phyloP scores from a whole-genome alignment of 176 grass and related monocot species.

The Avena sativa region DNA sequence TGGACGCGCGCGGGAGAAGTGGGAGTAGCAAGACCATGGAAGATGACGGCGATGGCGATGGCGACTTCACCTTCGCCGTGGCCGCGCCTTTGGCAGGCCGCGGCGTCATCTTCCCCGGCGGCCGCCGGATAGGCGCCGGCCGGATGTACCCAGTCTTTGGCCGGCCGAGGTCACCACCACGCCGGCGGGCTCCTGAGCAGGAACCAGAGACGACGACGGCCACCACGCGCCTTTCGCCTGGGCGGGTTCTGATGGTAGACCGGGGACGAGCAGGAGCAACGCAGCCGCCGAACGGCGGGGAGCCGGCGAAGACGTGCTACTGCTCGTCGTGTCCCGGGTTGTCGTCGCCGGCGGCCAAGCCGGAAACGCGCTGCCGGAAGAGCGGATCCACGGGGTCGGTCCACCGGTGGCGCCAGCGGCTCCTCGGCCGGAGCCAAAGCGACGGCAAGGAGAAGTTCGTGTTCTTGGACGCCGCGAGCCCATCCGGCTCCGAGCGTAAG shows the following conservation, averaged over 20 bases:
- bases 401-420: constrained; percentile 67
- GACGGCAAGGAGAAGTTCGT: constrained; percentile 92
- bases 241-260: constrained; percentile 55
- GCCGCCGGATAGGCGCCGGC: constrained; percentile 3
- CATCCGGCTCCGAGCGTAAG: background rate
- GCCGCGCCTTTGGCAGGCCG: background rate
- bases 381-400: constrained; percentile 79
- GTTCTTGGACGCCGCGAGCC: constrained; percentile 47
- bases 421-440: constrained; percentile 67
- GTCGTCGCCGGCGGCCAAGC: background rate
- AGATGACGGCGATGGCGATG: background rate
- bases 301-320: constrained; percentile 48
- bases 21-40: background rate
- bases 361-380: constrained; percentile 49
- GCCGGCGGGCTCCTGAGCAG: background rate
- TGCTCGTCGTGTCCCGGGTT: constrained; percentile 41
- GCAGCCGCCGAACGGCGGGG: background rate
- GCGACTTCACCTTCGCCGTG: constrained; percentile 53
- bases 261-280: constrained; percentile 15
- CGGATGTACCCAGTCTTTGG: constrained; percentile 73
- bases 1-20: background rate
- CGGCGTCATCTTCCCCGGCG: background rate
- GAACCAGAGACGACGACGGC: constrained; percentile 12
- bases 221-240: constrained; percentile 49
- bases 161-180: constrained; percentile 50